Evolutionary conservation across 2,329 filamentous ascomycete genomes (phyloP), one percentile per base, ranked within the genome.

Genomic region (Fusarium sp.): DNA sequence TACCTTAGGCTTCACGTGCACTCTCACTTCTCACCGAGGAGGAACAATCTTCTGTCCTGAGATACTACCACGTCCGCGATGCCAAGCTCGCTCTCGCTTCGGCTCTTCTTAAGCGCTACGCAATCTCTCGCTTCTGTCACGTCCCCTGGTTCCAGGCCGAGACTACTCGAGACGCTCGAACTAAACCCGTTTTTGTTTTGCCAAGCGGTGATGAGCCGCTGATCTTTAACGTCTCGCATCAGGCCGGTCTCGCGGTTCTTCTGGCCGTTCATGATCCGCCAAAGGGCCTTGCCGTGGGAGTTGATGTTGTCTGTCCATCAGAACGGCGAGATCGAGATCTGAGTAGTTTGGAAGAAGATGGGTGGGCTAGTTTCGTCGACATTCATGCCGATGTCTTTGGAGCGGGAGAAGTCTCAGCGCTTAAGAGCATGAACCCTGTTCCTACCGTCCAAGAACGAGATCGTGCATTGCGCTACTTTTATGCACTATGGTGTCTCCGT

Each of bases 221-320:
- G n/a, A 76, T 84, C 71, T 95, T 96, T 86, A 96, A 96, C 81
- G 88, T 95, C 62, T 92, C 89, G 50, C 93, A 96, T 81, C 93
- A 96, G 84, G 91, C 91, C 13, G 93, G 93, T 4, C 83, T 96
- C 21, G 93, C 95, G 1, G 88, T 89, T 5, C 84, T 95, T 35
- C 86, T 92, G 18, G 91, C 91, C 19, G 83, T 86, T 6, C 79
- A 81, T 46, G 79, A 78, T 25, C 75, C 56, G n/a, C 78, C 58
- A 77, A 82, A 25, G 3, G 77, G 75, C 6, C 64, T 80, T 5
- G 82, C 92, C 50, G 86, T 94, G 1, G 93, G 93, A 50, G 88
- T 93, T 6, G 93, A 96, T 80, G 85, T 96, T n/a, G 93, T 95
- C 7, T 94, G 92, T 79, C 90, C 92, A 4, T 86, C 88, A 62